Percentiles rank a stretch among this genome's conserved stretches.
phyloP scores from a whole-genome alignment of 352 stramenopile genomes.

The Nothophytophthora sp. region DNA sequence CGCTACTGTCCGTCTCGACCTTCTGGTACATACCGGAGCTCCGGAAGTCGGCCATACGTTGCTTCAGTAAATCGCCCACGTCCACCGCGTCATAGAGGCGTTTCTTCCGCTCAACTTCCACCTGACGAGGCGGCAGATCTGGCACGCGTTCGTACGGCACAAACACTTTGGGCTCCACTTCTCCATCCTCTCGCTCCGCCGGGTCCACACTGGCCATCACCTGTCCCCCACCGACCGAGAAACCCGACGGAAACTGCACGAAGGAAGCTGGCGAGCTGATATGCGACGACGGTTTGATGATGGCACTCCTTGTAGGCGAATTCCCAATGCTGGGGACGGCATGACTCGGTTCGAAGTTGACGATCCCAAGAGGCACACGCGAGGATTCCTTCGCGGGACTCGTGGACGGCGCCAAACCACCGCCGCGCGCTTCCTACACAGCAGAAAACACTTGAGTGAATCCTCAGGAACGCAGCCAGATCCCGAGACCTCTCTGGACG shows the following conservation, averaged over 20 bases:
- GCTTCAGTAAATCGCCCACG: conserved; percentile 43
- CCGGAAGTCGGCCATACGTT: conserved; percentile 43
- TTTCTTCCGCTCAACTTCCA: conserved; percentile 76
- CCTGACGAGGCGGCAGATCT: conserved; percentile 54
- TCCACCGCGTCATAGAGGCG: conserved; percentile 52
- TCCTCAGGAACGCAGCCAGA: not conserved
- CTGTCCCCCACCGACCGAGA: conserved; percentile 51
- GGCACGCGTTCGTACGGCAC: conserved; percentile 61
- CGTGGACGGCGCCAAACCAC: conserved; percentile 53
- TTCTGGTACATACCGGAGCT: conserved; percentile 35
- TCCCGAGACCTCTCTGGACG: not conserved
- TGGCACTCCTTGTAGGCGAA: conserved; percentile 29
- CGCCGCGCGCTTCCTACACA: conserved; percentile 16
- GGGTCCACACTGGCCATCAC: conserved; percentile 42
- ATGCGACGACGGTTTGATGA: conserved; percentile 40
- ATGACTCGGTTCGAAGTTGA: conserved; percentile 64
- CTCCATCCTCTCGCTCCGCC: conserved; percentile 44
- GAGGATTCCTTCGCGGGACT: conserved; percentile 49
- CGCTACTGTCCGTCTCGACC: conserved; percentile 46
- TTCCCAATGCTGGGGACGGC: conserved; percentile 11
- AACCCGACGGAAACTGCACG: conserved; percentile 35
- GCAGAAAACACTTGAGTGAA: not conserved
- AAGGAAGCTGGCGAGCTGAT: conserved; percentile 41
- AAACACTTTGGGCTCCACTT: conserved; percentile 77
- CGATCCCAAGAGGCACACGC: conserved; percentile 34